Evolutionary conservation across 2,329 filamentous ascomycete species (phyloP).

Genomic region (Alternaria viburni): DNA sequence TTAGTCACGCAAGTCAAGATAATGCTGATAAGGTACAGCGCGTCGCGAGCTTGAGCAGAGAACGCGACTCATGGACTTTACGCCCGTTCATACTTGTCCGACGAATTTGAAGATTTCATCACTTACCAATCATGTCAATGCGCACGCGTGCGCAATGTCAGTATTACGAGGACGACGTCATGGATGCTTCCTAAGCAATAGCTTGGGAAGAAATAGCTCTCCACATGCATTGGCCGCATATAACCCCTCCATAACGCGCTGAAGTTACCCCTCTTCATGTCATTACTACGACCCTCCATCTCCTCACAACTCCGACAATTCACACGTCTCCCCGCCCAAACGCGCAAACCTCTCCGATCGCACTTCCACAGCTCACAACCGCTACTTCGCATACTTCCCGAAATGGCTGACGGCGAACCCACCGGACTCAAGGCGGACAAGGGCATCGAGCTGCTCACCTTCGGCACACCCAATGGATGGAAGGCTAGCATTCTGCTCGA

Average conservation of each 20-base stretch:
- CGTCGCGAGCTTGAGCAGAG: not conserved
- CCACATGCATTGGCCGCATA: slow-evolving; percentile 13
- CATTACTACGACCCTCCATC: slow-evolving; percentile 22
- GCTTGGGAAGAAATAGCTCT: not conserved
- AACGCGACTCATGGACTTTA: not conserved
- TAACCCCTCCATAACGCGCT: slow-evolving; percentile 32
- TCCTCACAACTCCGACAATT: slow-evolving; percentile 21
- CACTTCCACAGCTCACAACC: slow-evolving; percentile 28
- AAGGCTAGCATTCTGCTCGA: slow-evolving; percentile 69
- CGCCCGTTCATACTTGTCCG: not conserved
- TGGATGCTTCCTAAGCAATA: slow-evolving; percentile 17
- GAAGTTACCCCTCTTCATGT: slow-evolving; percentile 22
- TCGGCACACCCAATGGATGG: slow-evolving; percentile 56
- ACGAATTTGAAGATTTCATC: not conserved
- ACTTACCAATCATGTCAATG: not conserved
- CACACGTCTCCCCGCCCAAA: slow-evolving; percentile 16
- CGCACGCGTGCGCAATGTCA: not conserved
- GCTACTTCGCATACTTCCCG: slow-evolving; percentile 20
- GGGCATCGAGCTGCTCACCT: slow-evolving; percentile 70
- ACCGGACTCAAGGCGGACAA: slow-evolving; percentile 66
- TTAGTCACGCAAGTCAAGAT: not conserved
- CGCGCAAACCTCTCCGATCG: slow-evolving; percentile 14
- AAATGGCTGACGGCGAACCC: slow-evolving; percentile 49
- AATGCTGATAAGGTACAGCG: not conserved
- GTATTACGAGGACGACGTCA: slow-evolving; percentile 12